Percentiles rank a stretch among this genome's conserved stretches.
phyloP scores from a whole-genome alignment of 2,329 filamentous ascomycete genomes.

The Aciculosporium take region DNA sequence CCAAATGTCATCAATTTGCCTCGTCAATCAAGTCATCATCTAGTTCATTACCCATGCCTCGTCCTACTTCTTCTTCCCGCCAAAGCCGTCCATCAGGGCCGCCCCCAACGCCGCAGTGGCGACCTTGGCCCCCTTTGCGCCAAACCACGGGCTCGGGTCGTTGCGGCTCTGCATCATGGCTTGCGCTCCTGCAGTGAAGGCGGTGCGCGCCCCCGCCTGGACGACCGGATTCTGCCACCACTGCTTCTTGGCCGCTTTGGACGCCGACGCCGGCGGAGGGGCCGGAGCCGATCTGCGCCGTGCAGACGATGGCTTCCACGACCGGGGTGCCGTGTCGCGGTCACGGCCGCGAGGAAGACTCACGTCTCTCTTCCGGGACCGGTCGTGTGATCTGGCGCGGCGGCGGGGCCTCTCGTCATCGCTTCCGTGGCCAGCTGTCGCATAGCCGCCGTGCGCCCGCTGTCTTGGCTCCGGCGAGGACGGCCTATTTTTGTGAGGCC shows the following conservation, averaged over 20 bases:
- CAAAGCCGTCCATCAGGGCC: conserved; percentile 32
- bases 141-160: conserved; percentile 31
- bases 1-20: no score
- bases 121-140: conserved; percentile 33
- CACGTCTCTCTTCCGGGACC: conserved; percentile 8
- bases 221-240: conserved; percentile 26
- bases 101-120: conserved; percentile 35
- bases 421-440: conserved; percentile 7
- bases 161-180: conserved; percentile 32
- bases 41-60: not conserved
- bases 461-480: conserved; percentile 5
- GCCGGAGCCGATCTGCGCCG: conserved; percentile 9
- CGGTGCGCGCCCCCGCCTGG: conserved; percentile 30
- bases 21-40: not conserved
- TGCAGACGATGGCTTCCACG: conserved; percentile 3
- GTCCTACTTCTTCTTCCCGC: conserved; percentile 14
- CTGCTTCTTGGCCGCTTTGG: conserved; percentile 12
- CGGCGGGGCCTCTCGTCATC: conserved; percentile 10
- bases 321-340: conserved; percentile 3
- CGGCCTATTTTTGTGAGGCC: not conserved
- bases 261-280: conserved; percentile 7
- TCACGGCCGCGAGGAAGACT: conserved; percentile 13
- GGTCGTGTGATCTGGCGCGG: conserved; percentile 13
- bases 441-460: conserved; percentile 1
- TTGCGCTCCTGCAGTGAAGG: conserved; percentile 32